Evolutionary conservation across 1,284 basidiomycete genomes (phyloP).

Genomic region (Rhodotorula sp.): DNA sequence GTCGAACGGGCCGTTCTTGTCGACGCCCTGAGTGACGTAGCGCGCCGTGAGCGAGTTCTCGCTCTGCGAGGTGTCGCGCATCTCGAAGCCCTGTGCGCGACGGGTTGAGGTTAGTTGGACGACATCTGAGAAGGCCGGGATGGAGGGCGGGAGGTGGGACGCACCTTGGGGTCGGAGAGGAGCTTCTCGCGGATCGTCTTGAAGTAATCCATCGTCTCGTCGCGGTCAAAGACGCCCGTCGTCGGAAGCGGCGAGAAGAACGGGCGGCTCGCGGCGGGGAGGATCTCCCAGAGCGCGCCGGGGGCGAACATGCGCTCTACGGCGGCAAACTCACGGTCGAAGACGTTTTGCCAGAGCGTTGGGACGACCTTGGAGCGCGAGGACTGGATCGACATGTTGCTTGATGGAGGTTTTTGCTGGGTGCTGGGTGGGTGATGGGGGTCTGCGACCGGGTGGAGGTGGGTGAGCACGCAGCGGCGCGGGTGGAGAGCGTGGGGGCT

Average conservation of each 20-base stretch:
- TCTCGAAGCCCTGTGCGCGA: background rate
- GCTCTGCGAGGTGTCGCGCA: background rate
- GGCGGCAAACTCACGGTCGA: background rate
- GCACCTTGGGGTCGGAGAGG: constrained; percentile 4
- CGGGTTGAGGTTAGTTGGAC: background rate
- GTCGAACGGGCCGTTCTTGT: constrained; percentile 6
- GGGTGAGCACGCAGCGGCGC: background rate
- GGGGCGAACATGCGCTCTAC: constrained; percentile 3
- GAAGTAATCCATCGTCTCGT: constrained; percentile 11
- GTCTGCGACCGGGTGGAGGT: background rate
- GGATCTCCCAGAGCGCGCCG: background rate
- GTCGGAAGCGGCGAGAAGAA: constrained; percentile 4
- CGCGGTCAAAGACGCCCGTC: background rate
- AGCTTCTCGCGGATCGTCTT: constrained; percentile 8
- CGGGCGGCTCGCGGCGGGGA: constrained; percentile 1
- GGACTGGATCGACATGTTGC: constrained; percentile 4
- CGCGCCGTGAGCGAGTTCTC: constrained; percentile 9
- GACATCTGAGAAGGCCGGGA: background rate
- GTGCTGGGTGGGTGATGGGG: background rate
- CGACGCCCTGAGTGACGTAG: background rate
- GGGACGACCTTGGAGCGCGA: constrained; percentile 8
- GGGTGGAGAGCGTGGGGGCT: background rate
- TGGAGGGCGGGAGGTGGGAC: background rate
- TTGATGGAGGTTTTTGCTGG: too few species aligned
- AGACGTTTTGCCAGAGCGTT: background rate